These are phyloP conservation scores for Fagus crenata DNA, from an alignment of 306 rosid species.

Conservation along the genomic window DNA sequence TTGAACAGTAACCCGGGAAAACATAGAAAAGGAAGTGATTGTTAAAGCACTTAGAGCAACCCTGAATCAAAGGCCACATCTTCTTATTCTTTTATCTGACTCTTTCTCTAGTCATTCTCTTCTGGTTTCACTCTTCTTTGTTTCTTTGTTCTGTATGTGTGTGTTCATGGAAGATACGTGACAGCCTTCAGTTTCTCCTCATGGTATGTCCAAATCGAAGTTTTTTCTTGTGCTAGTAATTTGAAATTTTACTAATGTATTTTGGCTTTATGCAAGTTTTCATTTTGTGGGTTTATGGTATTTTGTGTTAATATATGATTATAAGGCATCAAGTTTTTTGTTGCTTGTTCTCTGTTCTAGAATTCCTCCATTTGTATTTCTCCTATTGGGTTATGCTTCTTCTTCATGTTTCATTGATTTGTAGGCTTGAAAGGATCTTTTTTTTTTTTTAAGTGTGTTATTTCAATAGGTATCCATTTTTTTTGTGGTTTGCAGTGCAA, in stretches of 20 bases:
- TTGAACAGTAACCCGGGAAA: constrained; percentile 32
- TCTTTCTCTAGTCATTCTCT: constrained; percentile 15
- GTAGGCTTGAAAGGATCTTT: background rate
- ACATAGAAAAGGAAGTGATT: constrained; percentile 41
- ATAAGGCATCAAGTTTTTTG: constrained; percentile 18
- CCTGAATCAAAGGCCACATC: constrained; percentile 22
- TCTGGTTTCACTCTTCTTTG: constrained; percentile 30
- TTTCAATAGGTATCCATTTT: background rate
- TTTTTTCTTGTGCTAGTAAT: constrained; percentile 7
- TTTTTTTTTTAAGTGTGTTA: background rate
- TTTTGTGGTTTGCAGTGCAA: constrained; percentile 23
- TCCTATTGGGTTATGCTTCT: constrained; percentile 17
- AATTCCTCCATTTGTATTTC: constrained; percentile 20
- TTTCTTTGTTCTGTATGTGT: constrained; percentile 25
- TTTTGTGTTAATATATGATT: constrained; percentile 3
- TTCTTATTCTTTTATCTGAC: constrained; percentile 6
- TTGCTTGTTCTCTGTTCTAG: constrained; percentile 13
- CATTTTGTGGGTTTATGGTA: constrained; percentile 22
- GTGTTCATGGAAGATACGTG: constrained; percentile 1
- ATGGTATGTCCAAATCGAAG: constrained; percentile 15
- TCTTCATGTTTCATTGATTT: constrained; percentile 23
- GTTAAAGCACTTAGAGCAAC: constrained; percentile 48
- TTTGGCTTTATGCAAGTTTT: background rate
- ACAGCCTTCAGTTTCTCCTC: constrained; percentile 17
- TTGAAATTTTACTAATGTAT: constrained; percentile 22